Evolutionary conservation across 2,329 filamentous ascomycete species (phyloP), one percentile per base, ranked within the genome.

Genomic region (Ilyonectria mors-panacis): DNA sequence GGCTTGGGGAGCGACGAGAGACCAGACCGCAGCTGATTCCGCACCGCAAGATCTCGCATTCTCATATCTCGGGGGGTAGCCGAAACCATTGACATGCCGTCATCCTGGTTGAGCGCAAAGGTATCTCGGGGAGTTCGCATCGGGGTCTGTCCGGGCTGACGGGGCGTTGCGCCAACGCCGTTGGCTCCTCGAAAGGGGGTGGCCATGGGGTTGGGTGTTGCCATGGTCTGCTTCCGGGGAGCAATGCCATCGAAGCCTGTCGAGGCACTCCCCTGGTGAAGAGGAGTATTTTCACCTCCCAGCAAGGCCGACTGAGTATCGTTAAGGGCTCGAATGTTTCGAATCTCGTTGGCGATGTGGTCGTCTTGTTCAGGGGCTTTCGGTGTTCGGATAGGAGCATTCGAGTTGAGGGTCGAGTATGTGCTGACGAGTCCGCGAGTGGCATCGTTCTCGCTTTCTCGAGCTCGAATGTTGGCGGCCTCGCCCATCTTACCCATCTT

Each of bases 401-500:
- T 91, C 60, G 89, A 91, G 77, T 96, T 92, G 59, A 97, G 89
- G 44, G 89, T 91, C 17, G 92, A 90, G 80, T 99, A 99, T 73
- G 94, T 93, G 71, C 94, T 94, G 65, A 98, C 88, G 51, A 99
- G 85, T 5, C 95, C 94, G 71, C 93, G 90, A 0, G 95, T 97
- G 59, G 93, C 90, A 77, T 94, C 90, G 70, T 95, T 97, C 66
- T 97, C 94, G 78, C 93, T 93, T 59, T 91, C 90, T 50, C 89
- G 89, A 5, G 93, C 94, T 78, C 93, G 85, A 69, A 87, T 84
- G 75, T 91, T 94, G 48, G 96, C 96, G 58, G 92, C 91, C 77
- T 98, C 94, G 42, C 95, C 96, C 67, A 94, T 89, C 88, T 97
- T 93, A 50, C 96, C 95, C 94, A 98, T 97, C 85, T 99, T 99